Evolutionary conservation across 1,284 basidiomycete species (phyloP).

Genomic region (Tremellales sp.): DNA sequence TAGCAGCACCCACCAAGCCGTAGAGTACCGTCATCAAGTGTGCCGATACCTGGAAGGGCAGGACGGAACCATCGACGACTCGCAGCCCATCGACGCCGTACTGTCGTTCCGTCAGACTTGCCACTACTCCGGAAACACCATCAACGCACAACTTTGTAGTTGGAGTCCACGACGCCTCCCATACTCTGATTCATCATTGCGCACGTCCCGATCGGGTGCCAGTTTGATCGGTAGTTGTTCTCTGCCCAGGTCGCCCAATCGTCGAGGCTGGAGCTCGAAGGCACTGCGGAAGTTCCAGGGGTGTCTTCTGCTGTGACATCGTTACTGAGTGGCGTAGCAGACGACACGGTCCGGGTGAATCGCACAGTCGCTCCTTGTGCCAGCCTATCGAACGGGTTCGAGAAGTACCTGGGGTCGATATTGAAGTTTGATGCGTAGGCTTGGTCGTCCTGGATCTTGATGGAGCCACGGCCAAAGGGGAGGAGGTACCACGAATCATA

Average conservation of each 20-base stretch:
- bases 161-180: conserved; percentile 56
- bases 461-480: conserved; percentile 43
- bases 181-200: conserved; percentile 59
- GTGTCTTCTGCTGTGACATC: conserved; percentile 36
- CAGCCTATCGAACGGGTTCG: conserved; percentile 32
- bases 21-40: conserved; percentile 44
- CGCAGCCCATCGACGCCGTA: conserved; percentile 51
- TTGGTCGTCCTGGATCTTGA: conserved; percentile 36
- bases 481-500: conserved; percentile 46
- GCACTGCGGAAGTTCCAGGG: conserved; percentile 37
- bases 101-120: conserved; percentile 33
- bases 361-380: conserved; percentile 24
- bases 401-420: conserved; percentile 48
- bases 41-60: conserved; percentile 50
- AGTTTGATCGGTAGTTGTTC: conserved; percentile 33
- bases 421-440: conserved; percentile 26
- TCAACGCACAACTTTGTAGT: conserved; percentile 48
- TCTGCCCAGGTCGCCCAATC: conserved; percentile 46
- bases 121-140: too few species aligned
- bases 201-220: conserved; percentile 58
- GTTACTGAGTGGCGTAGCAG: conserved; percentile 12
- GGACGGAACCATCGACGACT: conserved; percentile 52
- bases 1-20: conserved; percentile 25
- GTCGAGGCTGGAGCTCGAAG: conserved; percentile 30
- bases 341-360: conserved; percentile 23